Base-by-base conservation (phyloP, 192 early-diverging fungal species). In the Cetraspora pellucida region DNA sequence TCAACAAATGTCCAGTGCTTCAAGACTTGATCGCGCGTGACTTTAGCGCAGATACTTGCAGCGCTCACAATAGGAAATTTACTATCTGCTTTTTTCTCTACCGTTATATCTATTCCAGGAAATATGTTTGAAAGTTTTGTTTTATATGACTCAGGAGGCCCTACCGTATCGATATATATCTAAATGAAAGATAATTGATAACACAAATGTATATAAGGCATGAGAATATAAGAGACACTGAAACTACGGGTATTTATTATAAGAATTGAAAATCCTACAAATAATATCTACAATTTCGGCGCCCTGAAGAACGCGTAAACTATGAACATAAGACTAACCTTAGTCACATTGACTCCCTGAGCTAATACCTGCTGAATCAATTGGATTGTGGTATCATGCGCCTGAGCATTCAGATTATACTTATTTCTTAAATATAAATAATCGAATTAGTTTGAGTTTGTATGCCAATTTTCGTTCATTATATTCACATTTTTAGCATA, bases 141-240 rank as follows among this genome's bases (percentile, higher is more conserved):
- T 54, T 95, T 90, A 79, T 99, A 98, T n/a, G 89, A 79, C 52
- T 86, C 88, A 7, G 97, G 93, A 2, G 95, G 93, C 0, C 98
- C 98, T 25, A 99, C 97, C 0, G 98, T 97, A 81, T 99, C 98
- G 3, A 99, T 88, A 82, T 91, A 98, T 47, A 99, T 90, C 84
- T 91, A 68, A n/a, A 37, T 43, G 68, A 68, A 57, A 71, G n/a
- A 59, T 49, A 37, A 37, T 0, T 7, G 37, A 37, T 37, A 37
- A 37, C 7, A 37, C 3, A 37, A 37, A 37, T 37, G 37, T 37
- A 7, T 37, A 6, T 37, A 37, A 7, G 37, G 7, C 37, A 37
- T 37, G 7, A 1, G 37, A 37, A 37, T 37, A 37, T 37, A 6
- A 37, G 37, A 7, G 37, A 37, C 37, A 7, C 37, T 37, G 37